These are phyloP conservation scores for Hibiscus mutabilis DNA, from an alignment of 345 rosid genomes.

Conservation along the genomic window DNA sequence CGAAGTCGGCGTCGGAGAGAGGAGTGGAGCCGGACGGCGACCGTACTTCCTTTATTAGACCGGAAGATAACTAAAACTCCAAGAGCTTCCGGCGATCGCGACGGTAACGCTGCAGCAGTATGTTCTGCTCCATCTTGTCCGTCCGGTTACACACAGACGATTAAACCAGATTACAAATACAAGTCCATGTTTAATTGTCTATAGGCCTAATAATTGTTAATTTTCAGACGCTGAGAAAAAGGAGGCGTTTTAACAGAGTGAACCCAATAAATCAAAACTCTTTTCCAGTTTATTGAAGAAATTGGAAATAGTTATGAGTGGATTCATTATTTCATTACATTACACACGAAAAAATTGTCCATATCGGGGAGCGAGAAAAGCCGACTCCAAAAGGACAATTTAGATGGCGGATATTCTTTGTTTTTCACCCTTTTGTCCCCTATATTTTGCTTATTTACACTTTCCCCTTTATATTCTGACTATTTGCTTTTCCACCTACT, in stretches of 20 bases:
- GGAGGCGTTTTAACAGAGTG: not conserved
- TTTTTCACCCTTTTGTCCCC: not conserved
- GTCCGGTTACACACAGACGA: not conserved
- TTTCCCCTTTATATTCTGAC: not conserved
- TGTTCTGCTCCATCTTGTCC: slow-evolving; percentile 23
- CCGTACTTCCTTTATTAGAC: slow-evolving; percentile 49
- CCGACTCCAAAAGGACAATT: slow-evolving; percentile 12
- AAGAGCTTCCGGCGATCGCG: slow-evolving; percentile 85
- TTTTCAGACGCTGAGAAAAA: not conserved
- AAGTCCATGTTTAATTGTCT: not conserved
- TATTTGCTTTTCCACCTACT: not conserved
- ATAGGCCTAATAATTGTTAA: not conserved
- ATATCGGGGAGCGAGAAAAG: slow-evolving; percentile 23
- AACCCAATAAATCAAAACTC: too few species aligned
- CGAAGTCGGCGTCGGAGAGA: slow-evolving; percentile 51
- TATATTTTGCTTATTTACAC: not conserved
- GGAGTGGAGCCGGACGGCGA: slow-evolving; percentile 38
- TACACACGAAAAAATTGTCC: not conserved
- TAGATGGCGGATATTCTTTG: not conserved
- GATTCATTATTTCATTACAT: not conserved
- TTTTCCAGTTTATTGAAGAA: not conserved
- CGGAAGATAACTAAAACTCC: slow-evolving; percentile 62
- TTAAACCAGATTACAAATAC: not conserved
- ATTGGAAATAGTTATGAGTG: not conserved
- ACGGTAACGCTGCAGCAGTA: slow-evolving; percentile 59